Evolutionary conservation across 305 asterid genomes (phyloP).

Genomic region (Fraxinus sp.): DNA sequence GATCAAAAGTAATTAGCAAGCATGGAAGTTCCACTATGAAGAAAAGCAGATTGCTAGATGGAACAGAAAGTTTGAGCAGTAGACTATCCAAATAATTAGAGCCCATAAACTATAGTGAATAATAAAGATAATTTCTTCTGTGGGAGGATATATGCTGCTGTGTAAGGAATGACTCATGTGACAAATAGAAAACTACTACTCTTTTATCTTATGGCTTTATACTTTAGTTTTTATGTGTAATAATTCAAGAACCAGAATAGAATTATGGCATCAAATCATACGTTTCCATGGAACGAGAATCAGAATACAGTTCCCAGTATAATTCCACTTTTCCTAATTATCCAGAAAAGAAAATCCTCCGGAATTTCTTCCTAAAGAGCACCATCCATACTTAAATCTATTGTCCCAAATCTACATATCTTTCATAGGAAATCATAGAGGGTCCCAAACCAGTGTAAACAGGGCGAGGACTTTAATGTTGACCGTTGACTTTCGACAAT

Average conservation of each 20-base stretch:
- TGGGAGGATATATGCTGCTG: background rate
- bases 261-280: slow-evolving; percentile 27
- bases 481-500: no score
- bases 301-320: slow-evolving; percentile 24
- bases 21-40: background rate
- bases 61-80: background rate
- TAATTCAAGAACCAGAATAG: background rate
- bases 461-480: no score
- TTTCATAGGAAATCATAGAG: background rate
- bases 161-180: slow-evolving; percentile 12
- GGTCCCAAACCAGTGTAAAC: background rate
- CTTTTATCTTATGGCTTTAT: background rate
- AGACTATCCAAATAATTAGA: background rate
- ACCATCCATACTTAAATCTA: background rate
- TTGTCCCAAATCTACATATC: background rate
- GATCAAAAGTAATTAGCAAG: background rate
- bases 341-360: slow-evolving; percentile 16
- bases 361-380: background rate
- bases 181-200: background rate
- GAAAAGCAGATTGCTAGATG: background rate
- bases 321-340: slow-evolving; percentile 8
- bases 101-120: background rate
- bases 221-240: background rate
- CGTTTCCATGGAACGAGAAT: slow-evolving; percentile 20
- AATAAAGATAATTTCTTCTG: background rate